Base-by-base conservation (phyloP, 495 filamentous ascomycete species). In the Friedmanniomyces simplex region DNA sequence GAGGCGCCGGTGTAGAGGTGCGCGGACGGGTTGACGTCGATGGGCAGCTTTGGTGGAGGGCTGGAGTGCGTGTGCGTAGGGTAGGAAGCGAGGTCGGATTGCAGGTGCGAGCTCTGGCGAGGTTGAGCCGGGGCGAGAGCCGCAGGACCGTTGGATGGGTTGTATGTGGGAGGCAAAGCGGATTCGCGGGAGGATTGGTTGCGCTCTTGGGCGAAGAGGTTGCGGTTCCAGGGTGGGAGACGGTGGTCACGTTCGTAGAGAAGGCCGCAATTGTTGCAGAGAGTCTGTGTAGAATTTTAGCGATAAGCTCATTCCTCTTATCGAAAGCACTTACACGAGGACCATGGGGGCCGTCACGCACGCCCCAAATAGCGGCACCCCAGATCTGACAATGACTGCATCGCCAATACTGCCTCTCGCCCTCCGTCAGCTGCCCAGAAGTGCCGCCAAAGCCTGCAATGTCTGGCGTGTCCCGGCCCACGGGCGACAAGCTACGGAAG, bases 191-290 rank as follows among this genome's bases (percentile, higher is more conserved):
- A 58, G 5, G 37, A 48, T 26, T 43, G 32, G 39, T 54, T 54
- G 26, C 47, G 46, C 43, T 66, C 64, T 36, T 14, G 13, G 48
- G 16, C 36, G 61, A 70, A 74, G 39, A 97, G 78, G 58, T 86
- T 83, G 67, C 84, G 86, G 6, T 85, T 83, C 84, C 87, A 95
- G 51, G 85, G 83, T 2, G 94, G 90, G 0, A 93, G 76, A 53
- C 85, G 80, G 68, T 88, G 85, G 67, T 91, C 87, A 52, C 90
- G 85, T 66, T 96, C 91, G 65, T 83, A 96, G 4, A 88, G 73
- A 51, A 89, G 84, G 54, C 89, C 91, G 72, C 93, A 99, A 67
- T 95, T 97, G 70, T 87, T 85, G 72, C 93, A 99, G 21, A 99
- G 81, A 22, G 89, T 86, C 91, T 95, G 58, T 39, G 10, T 26